Base-by-base conservation (phyloP, 495 filamentous ascomycete genomes). In the Penicillium macrosclerotiorum region DNA sequence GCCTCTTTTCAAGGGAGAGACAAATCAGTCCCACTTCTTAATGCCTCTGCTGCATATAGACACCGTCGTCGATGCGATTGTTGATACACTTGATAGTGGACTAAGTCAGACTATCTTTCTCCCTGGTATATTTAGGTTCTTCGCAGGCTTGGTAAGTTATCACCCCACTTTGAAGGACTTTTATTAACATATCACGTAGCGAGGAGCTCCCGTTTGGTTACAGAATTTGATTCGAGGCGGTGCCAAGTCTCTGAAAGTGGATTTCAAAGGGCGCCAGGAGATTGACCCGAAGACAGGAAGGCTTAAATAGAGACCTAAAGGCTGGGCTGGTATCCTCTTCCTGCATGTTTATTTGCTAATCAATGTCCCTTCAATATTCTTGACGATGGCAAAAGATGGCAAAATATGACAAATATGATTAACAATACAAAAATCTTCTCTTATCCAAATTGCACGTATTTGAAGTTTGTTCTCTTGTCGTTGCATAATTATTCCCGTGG, bases 1-100 rank as follows among this genome's bases (percentile, higher is more conserved):
- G 13, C 61, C 67, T 7, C 34, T 72, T 5, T 42, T 69, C 30
- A 40, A 51, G 9, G 62, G 63, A 1, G 42, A 57, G 17, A 57
- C 57, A 7, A 52, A 54, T 12, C 55, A 66, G 37, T 50, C 65
- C 3, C 50, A 47, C 7, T 69, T 71, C 19, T 1, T 69, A 2
- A 49, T 55, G 22, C 67, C 69, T 20, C 20, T 69, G n/a, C 27
- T 72, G 14, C 60, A 71, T 42, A 54, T 65, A 3, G 62, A 68
- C 29, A 66, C 65, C 4, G 67, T 67, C 0, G 54, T 51, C 24
- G 60, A 72, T 46, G 42, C 51, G 0, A 60, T 72, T 39, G 63
- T 66, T 0, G 48, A 65, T 34, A 45, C 39, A 5, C 30, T 68
- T 16, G 56, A 68, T 31, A 64, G 62, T 41, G 62, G 63, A 3